These are phyloP conservation scores for Dovyalis caffra DNA, from an alignment of 345 rosid genomes.

Conservation along the genomic window DNA sequence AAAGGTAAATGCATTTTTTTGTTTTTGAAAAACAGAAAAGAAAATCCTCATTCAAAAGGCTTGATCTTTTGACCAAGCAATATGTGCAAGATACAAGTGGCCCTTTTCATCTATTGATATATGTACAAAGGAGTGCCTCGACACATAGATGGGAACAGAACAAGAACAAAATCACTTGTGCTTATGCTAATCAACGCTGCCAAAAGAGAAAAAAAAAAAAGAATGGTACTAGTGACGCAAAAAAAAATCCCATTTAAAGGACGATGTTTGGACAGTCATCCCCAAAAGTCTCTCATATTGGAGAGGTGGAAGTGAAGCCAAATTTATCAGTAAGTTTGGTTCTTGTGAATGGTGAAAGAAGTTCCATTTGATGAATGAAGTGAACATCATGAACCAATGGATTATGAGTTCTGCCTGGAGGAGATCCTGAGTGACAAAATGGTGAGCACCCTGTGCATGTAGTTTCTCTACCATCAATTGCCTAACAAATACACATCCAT, in stretches of 20 bases:
- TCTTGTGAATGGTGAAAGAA: conserved; percentile 55
- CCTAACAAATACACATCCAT: conserved; percentile 11
- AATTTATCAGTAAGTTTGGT: conserved; percentile 49
- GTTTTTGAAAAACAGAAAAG: neutral
- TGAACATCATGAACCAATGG: conserved; percentile 69
- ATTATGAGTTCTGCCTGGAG: conserved; percentile 71
- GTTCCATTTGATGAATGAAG: conserved; percentile 66
- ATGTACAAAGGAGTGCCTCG: conserved; percentile 6
- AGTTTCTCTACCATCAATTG: conserved; percentile 35
- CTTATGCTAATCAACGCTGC: neutral
- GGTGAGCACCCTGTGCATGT: conserved; percentile 42
- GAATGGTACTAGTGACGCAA: neutral
- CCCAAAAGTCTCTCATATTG: conserved; percentile 15
- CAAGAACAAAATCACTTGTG: neutral
- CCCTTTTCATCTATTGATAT: neutral
- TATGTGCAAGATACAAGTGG: conserved; percentile 5
- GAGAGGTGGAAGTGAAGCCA: conserved; percentile 37
- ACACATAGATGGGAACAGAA: neutral
- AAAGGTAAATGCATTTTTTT: no score
- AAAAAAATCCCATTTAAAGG: neutral
- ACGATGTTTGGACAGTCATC: neutral
- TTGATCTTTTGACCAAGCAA: neutral
- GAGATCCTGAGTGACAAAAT: conserved; percentile 60
- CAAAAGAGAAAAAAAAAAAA: no score
- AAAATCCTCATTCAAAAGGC: neutral